Evolutionary conservation across 2,329 filamentous ascomycete genomes (phyloP).

Genomic region (Claviceps sorghi): DNA sequence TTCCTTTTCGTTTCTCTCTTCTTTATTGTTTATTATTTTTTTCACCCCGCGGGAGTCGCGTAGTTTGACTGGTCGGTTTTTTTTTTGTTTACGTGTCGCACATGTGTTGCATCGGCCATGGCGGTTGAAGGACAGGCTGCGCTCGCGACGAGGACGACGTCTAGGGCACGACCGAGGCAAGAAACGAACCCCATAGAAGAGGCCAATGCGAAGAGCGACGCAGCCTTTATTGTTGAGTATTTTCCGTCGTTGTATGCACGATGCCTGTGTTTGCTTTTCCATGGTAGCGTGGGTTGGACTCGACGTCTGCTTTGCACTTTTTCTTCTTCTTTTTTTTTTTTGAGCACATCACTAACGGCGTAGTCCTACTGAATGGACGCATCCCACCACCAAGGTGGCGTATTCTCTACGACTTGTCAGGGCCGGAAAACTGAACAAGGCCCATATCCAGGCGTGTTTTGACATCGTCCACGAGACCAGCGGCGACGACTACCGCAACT

Average conservation of each 20-base stretch:
- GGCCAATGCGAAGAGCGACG: conserved; percentile 2
- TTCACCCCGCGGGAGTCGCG: not conserved
- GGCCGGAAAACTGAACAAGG: conserved; percentile 22
- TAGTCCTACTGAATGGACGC: conserved; percentile 27
- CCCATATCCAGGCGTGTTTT: conserved; percentile 39
- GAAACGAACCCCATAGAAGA: not conserved
- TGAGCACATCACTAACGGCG: not conserved
- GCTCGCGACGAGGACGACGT: not conserved
- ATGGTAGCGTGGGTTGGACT: too few relatives aligned
- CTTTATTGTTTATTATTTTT: not conserved
- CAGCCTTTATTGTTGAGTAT: not conserved
- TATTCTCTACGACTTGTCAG: conserved; percentile 32
- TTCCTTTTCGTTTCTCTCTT: not conserved
- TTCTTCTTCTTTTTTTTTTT: not conserved
- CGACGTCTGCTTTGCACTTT: too few relatives aligned
- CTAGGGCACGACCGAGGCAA: not conserved
- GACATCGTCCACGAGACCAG: conserved; percentile 48
- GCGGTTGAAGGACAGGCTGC: not conserved
- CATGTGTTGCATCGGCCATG: not conserved
- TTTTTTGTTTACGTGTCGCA: too few relatives aligned
- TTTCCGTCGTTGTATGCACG: conserved; percentile 19
- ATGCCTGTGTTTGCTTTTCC: too few relatives aligned
- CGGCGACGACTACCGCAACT: conserved; percentile 46
- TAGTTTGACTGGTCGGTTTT: too few relatives aligned
- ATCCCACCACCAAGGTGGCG: conserved; percentile 27